Percentiles rank a stretch among this genome's conserved stretches.
Evolutionary conservation across 306 rosid species (phyloP).

Genomic region (Fagus crenata): DNA sequence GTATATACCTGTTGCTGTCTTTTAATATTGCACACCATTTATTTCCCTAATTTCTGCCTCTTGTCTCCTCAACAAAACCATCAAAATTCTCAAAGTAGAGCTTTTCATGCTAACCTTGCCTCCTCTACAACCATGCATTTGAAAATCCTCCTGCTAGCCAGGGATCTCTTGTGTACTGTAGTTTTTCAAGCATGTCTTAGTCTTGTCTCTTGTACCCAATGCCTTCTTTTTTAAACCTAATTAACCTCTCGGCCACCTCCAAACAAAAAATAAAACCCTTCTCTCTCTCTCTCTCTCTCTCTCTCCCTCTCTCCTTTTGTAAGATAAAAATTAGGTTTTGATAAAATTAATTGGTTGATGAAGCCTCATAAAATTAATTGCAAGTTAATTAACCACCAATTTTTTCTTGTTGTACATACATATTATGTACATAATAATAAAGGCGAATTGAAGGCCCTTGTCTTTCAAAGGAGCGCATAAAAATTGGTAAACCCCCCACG

Average conservation of each 20-base stretch:
- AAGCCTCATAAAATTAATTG: background rate
- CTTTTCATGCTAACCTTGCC: constrained; percentile 40
- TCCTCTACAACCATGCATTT: constrained; percentile 33
- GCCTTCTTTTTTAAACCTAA: background rate
- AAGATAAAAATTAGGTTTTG: background rate
- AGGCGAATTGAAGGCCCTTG: background rate
- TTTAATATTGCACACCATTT: constrained; percentile 22
- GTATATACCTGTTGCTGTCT: constrained; percentile 32
- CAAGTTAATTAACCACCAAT: background rate
- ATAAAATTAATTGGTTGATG: background rate
- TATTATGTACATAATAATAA: background rate
- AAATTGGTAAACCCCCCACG: background rate
- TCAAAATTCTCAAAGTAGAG: constrained; percentile 52
- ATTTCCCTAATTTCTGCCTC: constrained; percentile 45
- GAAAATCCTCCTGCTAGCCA: constrained; percentile 23
- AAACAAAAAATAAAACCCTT: background rate
- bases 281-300: background rate
- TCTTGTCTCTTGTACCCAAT: background rate
- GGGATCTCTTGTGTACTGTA: constrained; percentile 38
- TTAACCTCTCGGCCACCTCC: background rate
- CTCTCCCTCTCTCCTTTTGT: background rate
- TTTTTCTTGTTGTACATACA: background rate
- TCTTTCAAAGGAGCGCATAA: background rate
- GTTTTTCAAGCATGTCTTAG: constrained; percentile 13
- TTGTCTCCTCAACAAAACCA: constrained; percentile 61